Evolutionary conservation across 495 filamentous ascomycete genomes (phyloP).

Genomic region (Poronia punctata): DNA sequence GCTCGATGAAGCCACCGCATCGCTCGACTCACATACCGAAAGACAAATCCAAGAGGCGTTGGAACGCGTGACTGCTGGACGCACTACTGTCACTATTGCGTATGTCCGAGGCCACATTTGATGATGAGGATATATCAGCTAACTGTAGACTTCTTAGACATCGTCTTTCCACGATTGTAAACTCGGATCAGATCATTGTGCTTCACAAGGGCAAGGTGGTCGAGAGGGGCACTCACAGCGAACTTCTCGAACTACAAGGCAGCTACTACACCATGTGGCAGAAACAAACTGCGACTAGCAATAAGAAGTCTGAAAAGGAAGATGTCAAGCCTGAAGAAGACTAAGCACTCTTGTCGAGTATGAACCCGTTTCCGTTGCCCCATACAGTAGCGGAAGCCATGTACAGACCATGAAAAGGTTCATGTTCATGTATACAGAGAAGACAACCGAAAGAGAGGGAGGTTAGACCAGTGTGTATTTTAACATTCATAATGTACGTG

Average conservation of each 20-base stretch:
- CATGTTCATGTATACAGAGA: background rate
- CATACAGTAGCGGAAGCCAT: too few relatives aligned
- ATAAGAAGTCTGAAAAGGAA: slow-evolving; percentile 56
- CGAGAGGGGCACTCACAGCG: slow-evolving; percentile 67
- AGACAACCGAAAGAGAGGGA: background rate
- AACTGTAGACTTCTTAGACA: slow-evolving; percentile 34
- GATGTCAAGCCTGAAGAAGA: slow-evolving; percentile 38
- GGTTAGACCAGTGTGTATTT: background rate
- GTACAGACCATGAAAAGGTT: background rate
- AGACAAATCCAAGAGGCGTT: slow-evolving; percentile 76
- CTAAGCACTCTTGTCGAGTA: slow-evolving; percentile 13
- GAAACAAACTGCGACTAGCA: slow-evolving; percentile 71
- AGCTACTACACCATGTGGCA: slow-evolving; percentile 77
- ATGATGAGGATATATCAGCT: background rate
- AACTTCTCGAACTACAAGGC: slow-evolving; percentile 59
- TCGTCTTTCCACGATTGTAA: slow-evolving; percentile 73
- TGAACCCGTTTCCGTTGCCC: background rate
- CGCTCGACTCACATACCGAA: slow-evolving; percentile 61
- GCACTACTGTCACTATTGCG: slow-evolving; percentile 54
- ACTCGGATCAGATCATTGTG: slow-evolving; percentile 74
- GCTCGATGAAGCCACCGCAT: slow-evolving; percentile 47
- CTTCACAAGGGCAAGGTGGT: slow-evolving; percentile 67
- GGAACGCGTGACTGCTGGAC: slow-evolving; percentile 58
- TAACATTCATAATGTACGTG: background rate
- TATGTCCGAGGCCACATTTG: slow-evolving; percentile 12